Evolutionary conservation across 768 basidiomycete genomes (phyloP), one percentile per base, ranked within the genome.

Genomic region (Mrakia hoshinonis): DNA sequence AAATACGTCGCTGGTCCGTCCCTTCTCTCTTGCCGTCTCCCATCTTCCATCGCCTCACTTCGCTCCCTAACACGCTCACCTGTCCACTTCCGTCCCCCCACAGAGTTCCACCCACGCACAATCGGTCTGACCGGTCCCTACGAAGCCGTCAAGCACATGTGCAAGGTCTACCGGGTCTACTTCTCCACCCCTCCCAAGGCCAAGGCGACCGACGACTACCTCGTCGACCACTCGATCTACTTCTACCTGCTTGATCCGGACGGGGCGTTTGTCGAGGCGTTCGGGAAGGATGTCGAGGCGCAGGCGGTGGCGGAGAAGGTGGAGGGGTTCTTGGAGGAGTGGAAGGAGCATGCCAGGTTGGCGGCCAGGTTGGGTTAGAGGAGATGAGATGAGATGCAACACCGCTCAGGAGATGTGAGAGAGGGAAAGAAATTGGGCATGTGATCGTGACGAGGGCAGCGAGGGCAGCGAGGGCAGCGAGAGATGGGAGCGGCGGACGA

Each of bases 181-280:
- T 99, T 99, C 83, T 96, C 92, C 7, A 97, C 95, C 5, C 91
- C 91, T 12, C 82, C 82, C 3, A 82, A 90, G 76, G 89, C 92
- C 2, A 88, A 91, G 76, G 75, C 83, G 4, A 75, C 76, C 11
- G 94, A 92, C 63, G 96, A 99, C 82, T 99, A 98, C 79, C 86
- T 99, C 54, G 96, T 99, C 43, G 96, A 98, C 81, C 82, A 83
- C 77, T 77, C 76, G 79, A 95, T 96, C 79, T 97, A 92, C 81
- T 90, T 99, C 75, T 99, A 99, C 81, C 85, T 99, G 46, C 96
- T 99, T 92, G 93, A 97, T 77, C 95, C 96, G 1, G 80, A 87
- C 5, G 96, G 95, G 1, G 84, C 89, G 77, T 99, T 98, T 75
- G 91, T 97, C 0, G 93, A 98, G 73, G 96, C 96, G 0, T 97